Base-by-base conservation (phyloP, 768 basidiomycete species). In the Boletus rubescentipes region DNA sequence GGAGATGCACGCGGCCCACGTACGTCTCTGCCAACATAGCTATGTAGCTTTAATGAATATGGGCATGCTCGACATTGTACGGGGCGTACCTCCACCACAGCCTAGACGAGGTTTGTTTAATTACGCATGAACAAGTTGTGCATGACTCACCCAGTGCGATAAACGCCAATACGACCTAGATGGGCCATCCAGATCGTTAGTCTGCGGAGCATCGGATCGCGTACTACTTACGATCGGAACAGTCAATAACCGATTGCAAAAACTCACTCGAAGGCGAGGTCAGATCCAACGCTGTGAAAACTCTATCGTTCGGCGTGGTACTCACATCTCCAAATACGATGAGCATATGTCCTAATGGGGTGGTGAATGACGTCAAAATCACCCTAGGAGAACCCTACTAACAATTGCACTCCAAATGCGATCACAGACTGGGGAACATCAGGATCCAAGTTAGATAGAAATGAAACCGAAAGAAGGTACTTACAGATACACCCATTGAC, bases 281-380 rank as follows among this genome's bases (percentile, higher is more conserved):
- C 29, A 55, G 44, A 35, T 57, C 14, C 0, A 45, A 23, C 30
- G 16, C 10, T 15, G 45, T 9, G 18, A n/a, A 11, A 40, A 39
- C 8, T 31, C 12, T 10, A 15, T 45, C 36, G 15, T 55, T 46
- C 9, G 18, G 18, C 11, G 11, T 2, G 18, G 51, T 18, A 54
- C 72, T 59, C 50, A 72, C 72, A 49, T 59, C 67, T 71, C 73
- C 73, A 73, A 54, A 73, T 65, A 29, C 72, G 72, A 58, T 73
- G 66, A 12, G 72, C 72, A 54, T 73, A 73, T 56, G 66, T 67
- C 62, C 72, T 73, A 21, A 49, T 49, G 26, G 20, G 29, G 60
- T 10, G 21, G 37, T 21, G 20, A 40, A 48, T 47, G 47, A 49
- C 42, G 41, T 55, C 52, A 47, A 47, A 18, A 38, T 52, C n/a